These are phyloP conservation scores for Backusella tarrabulga DNA, from an alignment of 192 early-diverging fungal genomes.

Conservation along the genomic window DNA sequence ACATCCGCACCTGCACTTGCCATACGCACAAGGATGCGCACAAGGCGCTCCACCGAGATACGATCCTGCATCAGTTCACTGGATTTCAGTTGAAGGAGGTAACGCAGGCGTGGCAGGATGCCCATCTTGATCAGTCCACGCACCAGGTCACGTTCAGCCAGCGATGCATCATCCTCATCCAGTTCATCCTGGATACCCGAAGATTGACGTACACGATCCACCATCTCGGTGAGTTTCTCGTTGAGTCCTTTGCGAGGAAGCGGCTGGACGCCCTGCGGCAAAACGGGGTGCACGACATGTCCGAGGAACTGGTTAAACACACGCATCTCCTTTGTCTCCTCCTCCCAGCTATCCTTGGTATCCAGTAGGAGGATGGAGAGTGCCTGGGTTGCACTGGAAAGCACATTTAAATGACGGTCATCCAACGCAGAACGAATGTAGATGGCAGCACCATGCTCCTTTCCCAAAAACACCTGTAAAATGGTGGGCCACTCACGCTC, in stretches of 20 bases:
- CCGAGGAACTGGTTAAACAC: slow-evolving; percentile 17
- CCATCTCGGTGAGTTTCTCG: slow-evolving; percentile 15
- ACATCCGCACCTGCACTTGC: slow-evolving; percentile 40
- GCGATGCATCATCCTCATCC: slow-evolving; percentile 39
- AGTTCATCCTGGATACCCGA: slow-evolving; percentile 25
- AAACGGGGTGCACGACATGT: slow-evolving; percentile 6
- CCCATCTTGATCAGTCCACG: slow-evolving; percentile 62
- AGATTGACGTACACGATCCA: background rate
- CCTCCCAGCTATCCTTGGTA: slow-evolving; percentile 6
- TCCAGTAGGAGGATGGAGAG: slow-evolving; percentile 44
- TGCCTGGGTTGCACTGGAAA: slow-evolving; percentile 48
- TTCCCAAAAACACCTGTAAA: slow-evolving; percentile 4
- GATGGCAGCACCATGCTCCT: slow-evolving; percentile 28
- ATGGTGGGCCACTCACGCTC: background rate
- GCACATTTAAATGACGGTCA: slow-evolving; percentile 58
- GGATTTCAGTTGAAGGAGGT: slow-evolving; percentile 46
- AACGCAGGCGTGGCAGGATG: slow-evolving; percentile 54
- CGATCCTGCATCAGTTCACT: slow-evolving; percentile 26
- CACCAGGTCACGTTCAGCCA: slow-evolving; percentile 54
- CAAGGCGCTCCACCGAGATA: slow-evolving; percentile 37
- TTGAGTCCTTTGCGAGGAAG: background rate
- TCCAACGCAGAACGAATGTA: slow-evolving; percentile 67
- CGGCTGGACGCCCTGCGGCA: background rate
- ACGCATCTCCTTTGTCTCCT: slow-evolving; percentile 35
- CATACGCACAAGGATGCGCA: slow-evolving; percentile 50